These are phyloP conservation scores for Paradendryphiella salina DNA, from an alignment of 2,329 filamentous ascomycete species.

Conservation along the genomic window DNA sequence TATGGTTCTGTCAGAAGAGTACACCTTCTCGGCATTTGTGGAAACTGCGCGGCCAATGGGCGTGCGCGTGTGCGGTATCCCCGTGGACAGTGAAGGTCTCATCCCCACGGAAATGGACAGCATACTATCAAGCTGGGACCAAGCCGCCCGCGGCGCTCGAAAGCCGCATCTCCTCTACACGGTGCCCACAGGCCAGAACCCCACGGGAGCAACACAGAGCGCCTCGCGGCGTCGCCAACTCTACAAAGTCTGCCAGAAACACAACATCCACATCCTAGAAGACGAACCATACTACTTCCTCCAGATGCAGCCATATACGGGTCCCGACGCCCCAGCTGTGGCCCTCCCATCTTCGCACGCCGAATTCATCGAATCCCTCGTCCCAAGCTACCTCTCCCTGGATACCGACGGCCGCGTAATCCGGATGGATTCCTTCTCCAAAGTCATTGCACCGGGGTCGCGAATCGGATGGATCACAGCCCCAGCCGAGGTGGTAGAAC, in stretches of 20 bases:
- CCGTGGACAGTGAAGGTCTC: slow-evolving; percentile 69
- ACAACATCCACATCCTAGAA: slow-evolving; percentile 85
- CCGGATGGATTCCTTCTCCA: slow-evolving; percentile 91
- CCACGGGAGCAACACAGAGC: slow-evolving; percentile 82
- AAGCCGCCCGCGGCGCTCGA: slow-evolving; percentile 54
- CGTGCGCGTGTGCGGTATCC: slow-evolving; percentile 61
- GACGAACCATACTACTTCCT: slow-evolving; percentile 96
- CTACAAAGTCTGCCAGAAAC: slow-evolving; percentile 77
- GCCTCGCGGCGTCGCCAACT: slow-evolving; percentile 68
- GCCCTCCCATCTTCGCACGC: slow-evolving; percentile 65
- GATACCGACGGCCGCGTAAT: slow-evolving; percentile 87
- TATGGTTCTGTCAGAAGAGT: slow-evolving; percentile 82
- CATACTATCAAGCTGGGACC: slow-evolving; percentile 68
- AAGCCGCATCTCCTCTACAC: slow-evolving; percentile 73
- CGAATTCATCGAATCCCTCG: slow-evolving; percentile 72
- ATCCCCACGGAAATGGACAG: slow-evolving; percentile 64
- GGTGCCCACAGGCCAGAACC: slow-evolving; percentile 84
- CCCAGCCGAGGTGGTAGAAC: slow-evolving; percentile 79
- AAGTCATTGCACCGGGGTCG: slow-evolving; percentile 81
- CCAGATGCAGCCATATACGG: slow-evolving; percentile 78
- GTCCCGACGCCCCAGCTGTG: slow-evolving; percentile 54
- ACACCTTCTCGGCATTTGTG: slow-evolving; percentile 79
- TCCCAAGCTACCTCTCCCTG: slow-evolving; percentile 76
- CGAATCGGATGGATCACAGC: slow-evolving; percentile 88
- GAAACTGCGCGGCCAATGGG: slow-evolving; percentile 68